These are phyloP conservation scores for Trametes meyenii DNA, from an alignment of 768 basidiomycete species.

Conservation along the genomic window DNA sequence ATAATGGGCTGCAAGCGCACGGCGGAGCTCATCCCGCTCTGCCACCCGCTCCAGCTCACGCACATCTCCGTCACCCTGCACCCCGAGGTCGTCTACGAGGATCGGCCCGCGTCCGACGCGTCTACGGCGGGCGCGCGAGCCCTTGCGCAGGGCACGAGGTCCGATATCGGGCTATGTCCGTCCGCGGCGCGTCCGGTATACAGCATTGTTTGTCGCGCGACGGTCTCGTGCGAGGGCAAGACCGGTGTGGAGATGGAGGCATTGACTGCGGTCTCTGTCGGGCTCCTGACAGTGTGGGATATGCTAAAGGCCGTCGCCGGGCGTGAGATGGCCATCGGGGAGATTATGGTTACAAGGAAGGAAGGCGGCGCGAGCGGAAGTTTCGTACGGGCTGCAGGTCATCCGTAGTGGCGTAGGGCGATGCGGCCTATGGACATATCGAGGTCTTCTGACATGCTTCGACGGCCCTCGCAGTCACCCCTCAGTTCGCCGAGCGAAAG, in stretches of 20 bases:
- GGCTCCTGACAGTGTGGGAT: conserved; percentile 86
- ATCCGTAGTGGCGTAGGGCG: conserved; percentile 13
- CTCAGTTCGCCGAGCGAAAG: not conserved
- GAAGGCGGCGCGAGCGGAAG: conserved; percentile 75
- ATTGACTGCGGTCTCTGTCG: conserved; percentile 77
- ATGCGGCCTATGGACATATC: not conserved
- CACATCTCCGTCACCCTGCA: conserved; percentile 66
- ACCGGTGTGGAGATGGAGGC: conserved; percentile 97
- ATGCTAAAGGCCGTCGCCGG: conserved; percentile 93
- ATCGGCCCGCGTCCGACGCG: conserved; percentile 25
- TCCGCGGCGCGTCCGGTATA: conserved; percentile 33
- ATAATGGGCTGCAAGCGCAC: conserved; percentile 90
- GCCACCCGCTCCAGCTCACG: conserved; percentile 79
- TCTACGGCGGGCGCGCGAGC: conserved; percentile 6
- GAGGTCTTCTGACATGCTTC: not conserved
- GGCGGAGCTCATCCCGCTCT: conserved; percentile 81
- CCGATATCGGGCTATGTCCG: conserved; percentile 16
- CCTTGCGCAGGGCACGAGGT: conserved; percentile 14
- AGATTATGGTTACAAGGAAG: conserved; percentile 67
- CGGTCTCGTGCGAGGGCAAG: conserved; percentile 74
- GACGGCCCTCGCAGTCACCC: conserved; percentile 4
- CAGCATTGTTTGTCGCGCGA: conserved; percentile 65
- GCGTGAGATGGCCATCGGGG: conserved; percentile 80
- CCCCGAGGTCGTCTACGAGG: conserved; percentile 41
- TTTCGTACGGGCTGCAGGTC: conserved; percentile 45